A percentile compares a stretch with the other conserved stretches of the same genome.
Conservation (phyloP, 2,329 filamentous ascomycete species). For the Fusarium tjaetaba region DNA sequence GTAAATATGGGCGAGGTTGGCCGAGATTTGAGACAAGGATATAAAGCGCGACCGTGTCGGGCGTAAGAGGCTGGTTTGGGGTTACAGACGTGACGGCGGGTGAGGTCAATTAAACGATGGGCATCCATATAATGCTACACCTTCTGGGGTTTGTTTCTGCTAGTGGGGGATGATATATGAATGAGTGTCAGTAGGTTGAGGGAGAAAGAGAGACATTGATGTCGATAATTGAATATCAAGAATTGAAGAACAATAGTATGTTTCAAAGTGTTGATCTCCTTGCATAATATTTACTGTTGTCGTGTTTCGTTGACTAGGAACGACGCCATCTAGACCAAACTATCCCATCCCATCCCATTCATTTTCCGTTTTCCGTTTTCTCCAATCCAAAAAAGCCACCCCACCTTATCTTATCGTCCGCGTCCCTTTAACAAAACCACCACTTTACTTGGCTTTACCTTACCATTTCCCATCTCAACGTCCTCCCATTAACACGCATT, state of each 20-base stretch:
- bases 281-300: constrained; percentile 20
- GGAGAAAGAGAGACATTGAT: not conserved
- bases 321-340: not conserved
- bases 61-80: constrained; percentile 24
- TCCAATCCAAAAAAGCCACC: constrained; percentile 4
- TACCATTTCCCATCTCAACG: constrained; percentile 10
- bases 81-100: constrained; percentile 21
- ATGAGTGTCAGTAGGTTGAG: not conserved
- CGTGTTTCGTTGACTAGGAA: constrained; percentile 24
- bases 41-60: constrained; percentile 28
- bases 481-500: constrained; percentile 28
- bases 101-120: not conserved
- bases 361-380: not conserved
- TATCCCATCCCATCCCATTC: not conserved
- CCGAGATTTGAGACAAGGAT: constrained; percentile 5
- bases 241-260: not conserved
- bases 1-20: constrained; percentile 41
- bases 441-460: constrained; percentile 1
- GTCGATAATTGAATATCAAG: not conserved
- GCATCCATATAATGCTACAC: not conserved
- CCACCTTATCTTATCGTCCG: constrained; percentile 37
- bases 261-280: not conserved
- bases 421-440: constrained; percentile 33
- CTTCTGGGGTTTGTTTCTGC: not conserved
- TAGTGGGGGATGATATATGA: not conserved